Evolutionary conservation across 2,329 filamentous ascomycete genomes (phyloP).

Genomic region (Colletotrichum sp.): DNA sequence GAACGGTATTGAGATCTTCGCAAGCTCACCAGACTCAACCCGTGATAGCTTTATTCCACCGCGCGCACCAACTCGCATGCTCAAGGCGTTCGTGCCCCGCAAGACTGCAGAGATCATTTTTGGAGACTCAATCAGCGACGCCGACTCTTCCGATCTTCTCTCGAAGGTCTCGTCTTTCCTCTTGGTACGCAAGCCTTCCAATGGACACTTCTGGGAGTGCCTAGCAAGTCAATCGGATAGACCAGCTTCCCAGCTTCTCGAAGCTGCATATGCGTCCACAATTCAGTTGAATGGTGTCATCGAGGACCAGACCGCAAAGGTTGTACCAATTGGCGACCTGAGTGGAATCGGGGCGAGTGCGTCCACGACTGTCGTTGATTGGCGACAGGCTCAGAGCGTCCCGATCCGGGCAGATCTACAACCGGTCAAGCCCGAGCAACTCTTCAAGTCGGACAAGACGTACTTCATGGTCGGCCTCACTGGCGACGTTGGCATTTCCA

Average conservation of each 20-base stretch:
- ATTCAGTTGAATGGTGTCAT: background rate
- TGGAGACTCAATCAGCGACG: background rate
- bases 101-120: background rate
- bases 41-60: background rate
- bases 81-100: background rate
- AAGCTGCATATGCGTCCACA: background rate
- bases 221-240: background rate
- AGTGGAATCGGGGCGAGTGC: background rate
- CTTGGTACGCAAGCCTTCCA: background rate
- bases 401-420: background rate
- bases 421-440: background rate
- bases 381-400: background rate
- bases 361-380: background rate
- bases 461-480: constrained; percentile 35
- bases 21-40: background rate
- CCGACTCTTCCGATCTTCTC: background rate
- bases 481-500: constrained; percentile 34
- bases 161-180: background rate
- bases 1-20: background rate
- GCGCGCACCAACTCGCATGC: background rate
- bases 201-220: background rate
- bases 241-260: background rate
- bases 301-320: background rate
- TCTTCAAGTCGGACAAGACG: constrained; percentile 27
- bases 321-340: background rate